phyloP scores from a whole-genome alignment of 768 basidiomycete species.

The Boletus fagicola region DNA sequence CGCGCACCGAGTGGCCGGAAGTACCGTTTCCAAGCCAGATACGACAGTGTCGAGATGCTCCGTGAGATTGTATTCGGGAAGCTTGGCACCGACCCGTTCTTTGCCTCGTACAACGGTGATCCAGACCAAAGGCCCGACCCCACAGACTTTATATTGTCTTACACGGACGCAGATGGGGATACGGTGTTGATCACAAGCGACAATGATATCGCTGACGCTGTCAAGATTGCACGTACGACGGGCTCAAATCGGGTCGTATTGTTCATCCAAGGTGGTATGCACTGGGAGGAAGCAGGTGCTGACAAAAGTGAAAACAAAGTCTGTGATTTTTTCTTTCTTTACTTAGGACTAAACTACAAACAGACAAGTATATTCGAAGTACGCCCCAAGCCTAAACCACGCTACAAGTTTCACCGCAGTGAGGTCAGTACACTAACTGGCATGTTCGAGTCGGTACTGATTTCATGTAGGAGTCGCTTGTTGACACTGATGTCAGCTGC shows the following conservation, averaged over 20 bases:
- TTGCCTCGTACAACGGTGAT: slow-evolving; percentile 58
- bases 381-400: too few relatives aligned
- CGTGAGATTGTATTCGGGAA: slow-evolving; percentile 92
- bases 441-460: too few relatives aligned
- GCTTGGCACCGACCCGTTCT: slow-evolving; percentile 89
- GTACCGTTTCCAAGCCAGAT: slow-evolving; percentile 95
- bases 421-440: too few relatives aligned
- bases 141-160: slow-evolving; percentile 82
- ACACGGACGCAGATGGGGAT: slow-evolving; percentile 94
- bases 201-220: slow-evolving; percentile 88
- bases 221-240: slow-evolving; percentile 76
- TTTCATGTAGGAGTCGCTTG: too few relatives aligned
- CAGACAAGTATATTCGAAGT: too few relatives aligned
- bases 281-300: slow-evolving; percentile 74
- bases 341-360: too few relatives aligned
- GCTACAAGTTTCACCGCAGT: too few relatives aligned
- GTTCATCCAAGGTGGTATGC: slow-evolving; percentile 87
- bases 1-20: slow-evolving; percentile 92
- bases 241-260: slow-evolving; percentile 88
- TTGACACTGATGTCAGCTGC: too few relatives aligned
- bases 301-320: slow-evolving; percentile 60
- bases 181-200: slow-evolving; percentile 93
- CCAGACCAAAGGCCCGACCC: slow-evolving; percentile 68
- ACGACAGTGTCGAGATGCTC: slow-evolving; percentile 85
- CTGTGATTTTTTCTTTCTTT: too few relatives aligned